Evolutionary conservation across 768 basidiomycete species (phyloP).

Genomic region (Boletus reticuloceps): DNA sequence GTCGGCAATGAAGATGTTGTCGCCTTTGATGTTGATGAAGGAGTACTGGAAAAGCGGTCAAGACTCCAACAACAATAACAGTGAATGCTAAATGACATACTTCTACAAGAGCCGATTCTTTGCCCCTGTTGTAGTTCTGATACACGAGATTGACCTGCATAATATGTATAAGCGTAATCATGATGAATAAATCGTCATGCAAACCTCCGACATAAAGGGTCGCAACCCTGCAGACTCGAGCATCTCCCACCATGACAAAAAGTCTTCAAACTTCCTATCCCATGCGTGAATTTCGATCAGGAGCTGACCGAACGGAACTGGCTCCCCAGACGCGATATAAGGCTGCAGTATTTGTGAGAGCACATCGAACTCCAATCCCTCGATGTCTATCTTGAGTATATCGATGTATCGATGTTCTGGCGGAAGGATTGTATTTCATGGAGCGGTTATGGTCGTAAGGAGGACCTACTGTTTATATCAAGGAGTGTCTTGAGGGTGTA

Average conservation of each 20-base stretch:
- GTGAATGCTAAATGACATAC: constrained; percentile 23
- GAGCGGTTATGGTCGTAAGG: not conserved
- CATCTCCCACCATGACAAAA: constrained; percentile 45
- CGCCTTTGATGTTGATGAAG: constrained; percentile 51
- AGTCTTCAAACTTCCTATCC: constrained; percentile 34
- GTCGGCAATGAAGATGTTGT: constrained; percentile 44
- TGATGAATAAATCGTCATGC: not conserved
- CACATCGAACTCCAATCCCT: constrained; percentile 48
- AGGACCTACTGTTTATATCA: constrained; percentile 37
- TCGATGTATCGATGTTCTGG: constrained; percentile 38
- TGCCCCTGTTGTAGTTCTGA: constrained; percentile 51
- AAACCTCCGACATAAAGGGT: constrained; percentile 45
- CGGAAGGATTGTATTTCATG: not conserved
- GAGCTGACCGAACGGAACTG: constrained; percentile 47
- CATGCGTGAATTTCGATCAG: constrained; percentile 45
- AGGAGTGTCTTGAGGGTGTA: constrained; percentile 48
- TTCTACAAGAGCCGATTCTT: constrained; percentile 48
- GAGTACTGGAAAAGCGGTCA: constrained; percentile 40
- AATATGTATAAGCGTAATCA: constrained; percentile 1
- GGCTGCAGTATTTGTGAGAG: constrained; percentile 39
- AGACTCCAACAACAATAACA: not conserved
- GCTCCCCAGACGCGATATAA: constrained; percentile 33
- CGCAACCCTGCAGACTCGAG: constrained; percentile 46
- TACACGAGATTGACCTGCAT: constrained; percentile 56
- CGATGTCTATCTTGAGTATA: constrained; percentile 46